Percentiles rank a stretch among this genome's conserved stretches.
phyloP scores from a whole-genome alignment of 2,329 filamentous ascomycete genomes.

The Phoma herbarum region DNA sequence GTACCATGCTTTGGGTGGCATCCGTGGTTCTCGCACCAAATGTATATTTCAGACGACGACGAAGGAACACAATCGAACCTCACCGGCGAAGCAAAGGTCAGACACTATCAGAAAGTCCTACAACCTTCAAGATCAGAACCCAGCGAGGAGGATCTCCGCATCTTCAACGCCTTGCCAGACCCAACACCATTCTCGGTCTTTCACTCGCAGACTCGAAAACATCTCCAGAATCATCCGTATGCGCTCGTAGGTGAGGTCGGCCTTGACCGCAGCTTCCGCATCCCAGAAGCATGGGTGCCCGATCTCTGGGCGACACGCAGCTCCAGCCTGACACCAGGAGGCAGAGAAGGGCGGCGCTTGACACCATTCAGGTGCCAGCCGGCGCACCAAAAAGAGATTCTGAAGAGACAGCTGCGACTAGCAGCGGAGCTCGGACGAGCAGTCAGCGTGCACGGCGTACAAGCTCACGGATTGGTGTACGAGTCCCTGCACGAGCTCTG shows the following conservation, averaged over 20 bases:
- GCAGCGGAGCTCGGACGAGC: slow-evolving; percentile 72
- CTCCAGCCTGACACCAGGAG: slow-evolving; percentile 69
- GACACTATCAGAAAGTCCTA: slow-evolving; percentile 74
- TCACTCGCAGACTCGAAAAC: slow-evolving; percentile 63
- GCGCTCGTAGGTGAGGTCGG: slow-evolving; percentile 81
- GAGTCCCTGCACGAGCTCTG: slow-evolving; percentile 71
- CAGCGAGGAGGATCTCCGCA: slow-evolving; percentile 51
- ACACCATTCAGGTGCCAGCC: slow-evolving; percentile 73
- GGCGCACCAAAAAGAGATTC: slow-evolving; percentile 72
- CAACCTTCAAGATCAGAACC: slow-evolving; percentile 53
- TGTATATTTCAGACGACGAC: slow-evolving; percentile 63
- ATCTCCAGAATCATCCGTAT: slow-evolving; percentile 65
- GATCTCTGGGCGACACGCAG: slow-evolving; percentile 54
- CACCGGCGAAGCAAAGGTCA: slow-evolving; percentile 56
- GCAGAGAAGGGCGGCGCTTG: slow-evolving; percentile 73
- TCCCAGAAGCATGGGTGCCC: slow-evolving; percentile 68
- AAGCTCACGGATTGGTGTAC: slow-evolving; percentile 76
- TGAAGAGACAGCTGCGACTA: slow-evolving; percentile 73
- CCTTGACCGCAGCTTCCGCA: slow-evolving; percentile 77
- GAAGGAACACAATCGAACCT: slow-evolving; percentile 38
- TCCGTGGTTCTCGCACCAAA: slow-evolving; percentile 83
- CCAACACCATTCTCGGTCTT: slow-evolving; percentile 69
- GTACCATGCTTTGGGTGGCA: slow-evolving; percentile 87
- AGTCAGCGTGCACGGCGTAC: slow-evolving; percentile 77
- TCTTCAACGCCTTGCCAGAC: slow-evolving; percentile 63